Percentiles rank a stretch among this genome's conserved stretches.
Conservation (phyloP, 345 rosid species). For the Eucalyptus pauciflora region DNA sequence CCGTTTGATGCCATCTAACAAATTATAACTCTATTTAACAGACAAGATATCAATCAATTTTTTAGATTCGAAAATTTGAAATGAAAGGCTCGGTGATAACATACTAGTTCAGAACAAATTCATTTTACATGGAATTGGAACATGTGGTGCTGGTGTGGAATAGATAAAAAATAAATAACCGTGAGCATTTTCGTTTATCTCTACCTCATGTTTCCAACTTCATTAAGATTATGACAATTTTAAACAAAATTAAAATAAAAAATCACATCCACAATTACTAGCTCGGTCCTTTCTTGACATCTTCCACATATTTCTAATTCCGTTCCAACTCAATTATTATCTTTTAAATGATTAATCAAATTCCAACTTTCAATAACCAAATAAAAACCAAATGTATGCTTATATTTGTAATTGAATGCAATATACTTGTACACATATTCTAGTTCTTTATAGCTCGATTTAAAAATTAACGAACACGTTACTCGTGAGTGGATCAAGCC, state of each 20-base stretch:
- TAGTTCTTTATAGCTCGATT: neutral
- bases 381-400: rapidly evolving
- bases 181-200: too few relatives aligned
- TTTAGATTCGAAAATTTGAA: too few relatives aligned
- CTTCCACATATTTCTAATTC: neutral
- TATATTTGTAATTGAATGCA: too few relatives aligned
- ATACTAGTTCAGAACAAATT: too few relatives aligned
- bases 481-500: neutral
- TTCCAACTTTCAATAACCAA: neutral
- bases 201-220: neutral
- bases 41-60: too few relatives aligned
- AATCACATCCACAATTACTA: neutral
- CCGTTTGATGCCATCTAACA: neutral
- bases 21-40: neutral
- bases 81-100: neutral
- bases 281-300: neutral
- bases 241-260: too few relatives aligned
- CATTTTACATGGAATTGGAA: too few relatives aligned
- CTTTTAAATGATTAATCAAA: too few relatives aligned
- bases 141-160: neutral
- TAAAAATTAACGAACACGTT: neutral
- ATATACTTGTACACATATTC: rapidly evolving
- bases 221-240: neutral
- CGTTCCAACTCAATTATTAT: rapidly evolving
- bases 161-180: too few relatives aligned